phyloP scores from a whole-genome alignment of 352 stramenopile genomes.

The Paralagenidium karlingii region DNA sequence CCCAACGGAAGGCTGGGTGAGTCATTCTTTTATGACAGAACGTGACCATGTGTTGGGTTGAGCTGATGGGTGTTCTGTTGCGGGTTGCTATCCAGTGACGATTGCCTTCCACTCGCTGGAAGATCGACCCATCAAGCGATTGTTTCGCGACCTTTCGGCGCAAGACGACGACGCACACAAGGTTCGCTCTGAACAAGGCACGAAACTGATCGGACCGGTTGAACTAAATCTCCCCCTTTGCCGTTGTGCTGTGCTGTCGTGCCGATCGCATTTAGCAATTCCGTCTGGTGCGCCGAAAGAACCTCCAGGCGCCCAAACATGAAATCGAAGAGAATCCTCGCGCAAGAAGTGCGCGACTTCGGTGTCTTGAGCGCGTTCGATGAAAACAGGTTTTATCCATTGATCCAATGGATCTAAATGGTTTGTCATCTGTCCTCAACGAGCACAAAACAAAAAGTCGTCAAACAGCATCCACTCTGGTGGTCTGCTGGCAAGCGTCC shows the following conservation, averaged over 20 bases:
- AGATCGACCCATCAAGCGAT: conserved; percentile 66
- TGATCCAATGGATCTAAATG: too few relatives aligned
- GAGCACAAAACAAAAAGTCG: too few relatives aligned
- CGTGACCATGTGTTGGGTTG: too few relatives aligned
- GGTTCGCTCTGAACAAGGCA: conserved; percentile 9
- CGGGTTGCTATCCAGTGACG: conserved; percentile 16
- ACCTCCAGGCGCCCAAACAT: conserved; percentile 43
- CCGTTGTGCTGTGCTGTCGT: too few relatives aligned
- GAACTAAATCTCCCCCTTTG: too few relatives aligned
- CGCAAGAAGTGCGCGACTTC: conserved; percentile 52
- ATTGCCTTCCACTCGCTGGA: conserved; percentile 81
- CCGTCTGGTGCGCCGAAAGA: conserved; percentile 45
- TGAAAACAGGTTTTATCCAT: conserved; percentile 13
- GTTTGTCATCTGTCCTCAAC: too few relatives aligned
- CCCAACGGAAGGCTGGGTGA: conserved; percentile 41
- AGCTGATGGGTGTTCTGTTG: not conserved
- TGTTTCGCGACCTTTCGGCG: conserved; percentile 23
- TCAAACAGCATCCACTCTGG: too few relatives aligned
- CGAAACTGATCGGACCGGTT: conserved; percentile 1
- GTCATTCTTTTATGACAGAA: not conserved
- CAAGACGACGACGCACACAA: conserved; percentile 12
- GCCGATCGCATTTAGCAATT: too few relatives aligned
- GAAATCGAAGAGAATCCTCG: conserved; percentile 54
- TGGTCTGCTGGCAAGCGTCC: too few relatives aligned
- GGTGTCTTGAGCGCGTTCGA: conserved; percentile 46